phyloP scores from a whole-genome alignment of 495 filamentous ascomycete species.

The Penicillium antarcticum region DNA sequence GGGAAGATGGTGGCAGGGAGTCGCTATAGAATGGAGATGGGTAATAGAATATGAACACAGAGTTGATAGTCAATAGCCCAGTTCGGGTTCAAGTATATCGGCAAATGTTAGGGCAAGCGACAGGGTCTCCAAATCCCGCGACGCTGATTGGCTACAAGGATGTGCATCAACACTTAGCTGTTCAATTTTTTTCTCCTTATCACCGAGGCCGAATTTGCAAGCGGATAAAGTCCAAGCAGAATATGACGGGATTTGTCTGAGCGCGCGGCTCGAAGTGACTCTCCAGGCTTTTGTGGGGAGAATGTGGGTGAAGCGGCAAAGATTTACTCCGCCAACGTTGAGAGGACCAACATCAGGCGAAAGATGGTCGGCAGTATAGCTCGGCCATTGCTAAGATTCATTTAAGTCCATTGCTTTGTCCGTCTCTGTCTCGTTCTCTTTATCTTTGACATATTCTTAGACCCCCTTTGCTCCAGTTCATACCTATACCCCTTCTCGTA shows the following conservation, averaged over 20 bases:
- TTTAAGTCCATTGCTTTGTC: constrained; percentile 4
- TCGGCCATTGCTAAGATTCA: constrained; percentile 1
- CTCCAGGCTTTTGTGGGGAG: constrained; percentile 22
- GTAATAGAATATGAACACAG: not conserved
- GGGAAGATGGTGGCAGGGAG: not conserved
- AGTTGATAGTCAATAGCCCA: not conserved
- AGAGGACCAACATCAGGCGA: constrained; percentile 3
- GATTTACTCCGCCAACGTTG: constrained; percentile 16
- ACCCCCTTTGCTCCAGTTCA: not conserved
- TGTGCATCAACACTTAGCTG: not conserved
- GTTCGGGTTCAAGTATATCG: constrained; percentile 24
- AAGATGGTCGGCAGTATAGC: constrained; percentile 7
- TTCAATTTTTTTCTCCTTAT: constrained; percentile 1
- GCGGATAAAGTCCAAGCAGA: constrained; percentile 21
- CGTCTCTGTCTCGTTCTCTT: not conserved
- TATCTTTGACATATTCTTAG: not conserved
- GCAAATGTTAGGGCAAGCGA: constrained; percentile 9
- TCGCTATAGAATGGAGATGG: no score
- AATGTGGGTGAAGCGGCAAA: constrained; percentile 28
- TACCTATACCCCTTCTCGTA: not conserved
- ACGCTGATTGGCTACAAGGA: constrained; percentile 1
- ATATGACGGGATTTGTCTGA: not conserved
- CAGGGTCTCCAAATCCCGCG: not conserved
- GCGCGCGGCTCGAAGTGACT: not conserved
- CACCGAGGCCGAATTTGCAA: not conserved